Percentiles rank a stretch among this genome's conserved stretches.
These are phyloP conservation scores for Penicillium odoratum DNA, from an alignment of 495 filamentous ascomycete genomes.

Conservation along the genomic window DNA sequence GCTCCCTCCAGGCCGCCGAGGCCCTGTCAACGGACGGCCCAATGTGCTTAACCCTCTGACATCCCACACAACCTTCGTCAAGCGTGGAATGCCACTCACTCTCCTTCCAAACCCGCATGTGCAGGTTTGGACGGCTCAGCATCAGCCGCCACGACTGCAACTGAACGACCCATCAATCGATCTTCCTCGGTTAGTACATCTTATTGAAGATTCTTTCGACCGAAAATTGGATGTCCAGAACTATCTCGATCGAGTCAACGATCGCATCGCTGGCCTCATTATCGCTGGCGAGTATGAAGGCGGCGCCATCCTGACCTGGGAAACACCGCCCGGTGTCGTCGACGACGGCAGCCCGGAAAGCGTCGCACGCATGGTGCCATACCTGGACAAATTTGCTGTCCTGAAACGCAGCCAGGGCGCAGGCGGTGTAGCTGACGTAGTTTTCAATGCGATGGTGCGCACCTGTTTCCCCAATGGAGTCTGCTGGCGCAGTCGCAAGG, in stretches of 20 bases:
- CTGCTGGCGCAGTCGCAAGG: conserved; percentile 75
- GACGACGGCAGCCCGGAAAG: conserved; percentile 54
- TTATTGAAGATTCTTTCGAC: conserved; percentile 94
- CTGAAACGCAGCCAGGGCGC: conserved; percentile 83
- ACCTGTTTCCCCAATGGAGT: conserved; percentile 80
- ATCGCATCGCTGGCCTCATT: conserved; percentile 82
- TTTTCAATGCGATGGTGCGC: conserved; percentile 94
- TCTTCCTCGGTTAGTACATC: conserved; percentile 72
- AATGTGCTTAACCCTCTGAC: conserved; percentile 30
- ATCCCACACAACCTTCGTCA: conserved; percentile 74
- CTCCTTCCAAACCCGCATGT: conserved; percentile 71
- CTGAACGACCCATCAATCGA: conserved; percentile 80
- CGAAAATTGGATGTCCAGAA: conserved; percentile 78
- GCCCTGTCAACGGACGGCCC: conserved; percentile 21
- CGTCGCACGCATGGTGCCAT: conserved; percentile 70
- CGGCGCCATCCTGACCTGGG: conserved; percentile 93
- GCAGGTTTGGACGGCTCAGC: conserved; percentile 65
- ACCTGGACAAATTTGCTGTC: conserved; percentile 97
- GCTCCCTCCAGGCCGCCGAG: conserved; percentile 66
- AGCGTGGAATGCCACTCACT: conserved; percentile 85
- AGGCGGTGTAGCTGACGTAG: conserved; percentile 89
- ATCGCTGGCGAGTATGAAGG: conserved; percentile 97
- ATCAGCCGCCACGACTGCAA: conserved; percentile 52
- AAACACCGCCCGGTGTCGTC: conserved; percentile 62
- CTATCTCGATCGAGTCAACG: conserved; percentile 76